Evolutionary conservation across 495 filamentous ascomycete species (phyloP).

Genomic region (Aspergillus biplanus): DNA sequence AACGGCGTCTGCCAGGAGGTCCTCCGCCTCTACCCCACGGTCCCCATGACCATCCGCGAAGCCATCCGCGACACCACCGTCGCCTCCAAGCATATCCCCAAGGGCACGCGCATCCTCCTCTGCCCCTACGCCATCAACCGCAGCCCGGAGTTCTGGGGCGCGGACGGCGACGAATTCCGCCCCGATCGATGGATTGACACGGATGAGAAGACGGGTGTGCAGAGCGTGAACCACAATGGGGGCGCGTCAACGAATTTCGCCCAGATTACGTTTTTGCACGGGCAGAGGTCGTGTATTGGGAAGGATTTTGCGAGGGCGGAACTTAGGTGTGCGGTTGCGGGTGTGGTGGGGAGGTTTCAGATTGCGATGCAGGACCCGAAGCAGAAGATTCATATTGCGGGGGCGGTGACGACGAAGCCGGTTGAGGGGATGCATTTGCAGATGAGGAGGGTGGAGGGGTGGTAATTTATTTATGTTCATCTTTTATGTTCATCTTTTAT

Average conservation of each 20-base stretch:
- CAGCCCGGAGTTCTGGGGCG: slow-evolving; percentile 44
- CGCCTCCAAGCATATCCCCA: slow-evolving; percentile 45
- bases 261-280: slow-evolving; percentile 54
- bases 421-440: slow-evolving; percentile 65
- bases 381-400: slow-evolving; percentile 61
- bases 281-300: slow-evolving; percentile 54
- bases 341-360: slow-evolving; percentile 39
- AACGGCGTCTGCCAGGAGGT: slow-evolving; percentile 58
- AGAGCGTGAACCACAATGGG: slow-evolving; percentile 38
- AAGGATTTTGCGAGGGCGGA: slow-evolving; percentile 52
- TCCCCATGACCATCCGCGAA: slow-evolving; percentile 54
- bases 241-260: slow-evolving; percentile 51
- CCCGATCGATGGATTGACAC: slow-evolving; percentile 57
- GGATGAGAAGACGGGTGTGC: slow-evolving; percentile 28
- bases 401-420: slow-evolving; percentile 68
- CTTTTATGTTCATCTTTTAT: no score
- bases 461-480: slow-evolving; percentile 43
- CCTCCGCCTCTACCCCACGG: slow-evolving; percentile 53
- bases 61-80: slow-evolving; percentile 50
- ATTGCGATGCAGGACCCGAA: slow-evolving; percentile 64
- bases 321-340: slow-evolving; percentile 40
- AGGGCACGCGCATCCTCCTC: slow-evolving; percentile 48
- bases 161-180: slow-evolving; percentile 43
- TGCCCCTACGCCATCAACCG: slow-evolving; percentile 50
- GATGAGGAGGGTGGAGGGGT: slow-evolving; percentile 63